A percentile compares a stretch with the other conserved stretches of the same genome.
Evolutionary conservation across 179 eudicot species (phyloP).

Genomic region (Carnegiea gigantea): DNA sequence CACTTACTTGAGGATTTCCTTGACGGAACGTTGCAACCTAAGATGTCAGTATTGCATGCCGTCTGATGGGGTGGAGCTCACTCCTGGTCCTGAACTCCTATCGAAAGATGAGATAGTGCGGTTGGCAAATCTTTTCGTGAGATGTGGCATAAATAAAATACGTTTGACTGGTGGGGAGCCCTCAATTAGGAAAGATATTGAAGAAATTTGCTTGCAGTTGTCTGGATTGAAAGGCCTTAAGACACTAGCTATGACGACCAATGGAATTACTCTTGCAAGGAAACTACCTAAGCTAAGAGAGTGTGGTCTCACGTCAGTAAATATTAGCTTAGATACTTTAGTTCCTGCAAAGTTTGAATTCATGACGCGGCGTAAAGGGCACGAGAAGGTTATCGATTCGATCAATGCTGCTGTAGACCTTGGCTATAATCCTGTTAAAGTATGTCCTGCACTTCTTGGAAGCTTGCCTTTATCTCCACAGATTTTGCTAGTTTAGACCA

Average conservation of each 20-base stretch:
- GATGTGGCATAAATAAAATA: constrained; percentile 82
- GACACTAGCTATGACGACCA: constrained; percentile 85
- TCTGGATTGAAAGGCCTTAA: constrained; percentile 74
- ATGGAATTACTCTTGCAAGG: constrained; percentile 75
- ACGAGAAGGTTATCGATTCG: constrained; percentile 77
- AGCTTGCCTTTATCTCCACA: not conserved
- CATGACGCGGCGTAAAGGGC: constrained; percentile 89
- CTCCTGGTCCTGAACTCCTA: constrained; percentile 59
- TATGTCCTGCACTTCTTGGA: constrained; percentile 29
- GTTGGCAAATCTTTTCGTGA: constrained; percentile 72
- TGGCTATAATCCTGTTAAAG: constrained; percentile 91
- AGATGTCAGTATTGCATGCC: constrained; percentile 99
- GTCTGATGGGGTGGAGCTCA: constrained; percentile 90
- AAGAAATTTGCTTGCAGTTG: constrained; percentile 70
- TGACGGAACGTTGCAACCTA: constrained; percentile 95
- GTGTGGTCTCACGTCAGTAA: constrained; percentile 67
- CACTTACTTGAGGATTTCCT: constrained; percentile 84
- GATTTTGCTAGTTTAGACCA: not conserved
- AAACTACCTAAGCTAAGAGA: constrained; percentile 86
- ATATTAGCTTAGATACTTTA: constrained; percentile 85
- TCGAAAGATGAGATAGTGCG: constrained; percentile 71
- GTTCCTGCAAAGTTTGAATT: constrained; percentile 83
- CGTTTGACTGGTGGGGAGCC: constrained; percentile 99
- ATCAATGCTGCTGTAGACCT: constrained; percentile 66
- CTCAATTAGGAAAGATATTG: constrained; percentile 81